phyloP scores from a whole-genome alignment of 345 rosid genomes.

The Salix caprea region DNA sequence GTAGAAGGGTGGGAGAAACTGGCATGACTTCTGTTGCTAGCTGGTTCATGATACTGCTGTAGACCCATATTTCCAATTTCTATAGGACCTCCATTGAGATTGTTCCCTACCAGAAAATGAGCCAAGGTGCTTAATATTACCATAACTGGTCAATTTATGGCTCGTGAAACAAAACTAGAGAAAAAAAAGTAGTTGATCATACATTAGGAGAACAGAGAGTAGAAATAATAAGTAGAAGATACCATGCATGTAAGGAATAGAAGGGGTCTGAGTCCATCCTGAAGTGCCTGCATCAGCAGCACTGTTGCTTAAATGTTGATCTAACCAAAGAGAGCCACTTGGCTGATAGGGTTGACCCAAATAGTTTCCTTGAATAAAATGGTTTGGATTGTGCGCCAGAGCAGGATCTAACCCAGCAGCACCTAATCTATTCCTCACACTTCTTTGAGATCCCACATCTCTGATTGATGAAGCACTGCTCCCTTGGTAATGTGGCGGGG shows the following conservation, averaged over 20 bases:
- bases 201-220: neutral
- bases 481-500: constrained; percentile 42
- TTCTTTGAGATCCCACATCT: constrained; percentile 50
- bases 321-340: constrained; percentile 41
- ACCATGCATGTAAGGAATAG: constrained; percentile 63
- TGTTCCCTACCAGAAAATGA: constrained; percentile 31
- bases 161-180: neutral
- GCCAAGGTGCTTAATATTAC: neutral
- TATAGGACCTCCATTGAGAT: constrained; percentile 37
- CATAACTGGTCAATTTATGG: neutral
- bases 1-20: constrained; percentile 39
- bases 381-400: constrained; percentile 44
- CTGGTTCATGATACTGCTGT: constrained; percentile 44
- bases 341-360: constrained; percentile 49
- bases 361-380: constrained; percentile 51
- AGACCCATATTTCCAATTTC: constrained; percentile 40
- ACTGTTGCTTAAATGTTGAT: constrained; percentile 37
- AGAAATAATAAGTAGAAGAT: constrained; percentile 7
- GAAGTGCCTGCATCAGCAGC: constrained; percentile 45
- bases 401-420: constrained; percentile 49
- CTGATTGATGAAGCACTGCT: constrained; percentile 36
- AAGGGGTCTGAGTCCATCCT: constrained; percentile 54
- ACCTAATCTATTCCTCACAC: constrained; percentile 55
- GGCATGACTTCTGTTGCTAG: constrained; percentile 42
- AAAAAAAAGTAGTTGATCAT: neutral